Base-by-base conservation (phyloP, 345 rosid species). In the Triadica sebifera region DNA sequence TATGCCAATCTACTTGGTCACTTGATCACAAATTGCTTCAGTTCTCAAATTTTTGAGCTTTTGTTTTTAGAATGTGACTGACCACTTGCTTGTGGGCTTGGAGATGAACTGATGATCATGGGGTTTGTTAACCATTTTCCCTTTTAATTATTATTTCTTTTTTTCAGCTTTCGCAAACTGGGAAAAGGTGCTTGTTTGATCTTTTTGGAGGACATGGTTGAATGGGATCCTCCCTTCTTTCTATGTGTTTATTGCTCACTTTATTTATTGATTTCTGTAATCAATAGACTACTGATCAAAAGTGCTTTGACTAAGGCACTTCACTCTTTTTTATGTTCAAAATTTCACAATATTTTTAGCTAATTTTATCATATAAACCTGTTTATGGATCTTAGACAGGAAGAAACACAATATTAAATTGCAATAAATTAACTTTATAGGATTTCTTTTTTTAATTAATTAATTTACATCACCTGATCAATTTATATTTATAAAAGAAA, bases 1-100 rank as follows among this genome's bases (percentile, higher is more conserved):
- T 5, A 61, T 19, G 67, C 80, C 83, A 4, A 76, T 76, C 4
- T 80, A 80, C 53, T 60, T 80, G 65, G 80, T 80, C 46, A 76
- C 77, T 39, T 80, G 34, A 75, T 7, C 19, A 20, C 41, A 41
- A 29, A 72, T 20, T 49, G 39, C 5, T 67, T 49, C 56, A 50
- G 56, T 71, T 17, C 47, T 15, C 22, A 8, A 69, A 19, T 12
- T 12, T 3, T 47, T 39, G 0, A 37, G 41, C 12, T 41, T 22
- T 20, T 20, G 29, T 6, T 2, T 15, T 13, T 37, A 19, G 34
- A 17, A 20, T 24, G 51, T 41, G 24, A 37, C 49, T 45, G 58
- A 53, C 19, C 20, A n/a, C n/a, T 22, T 38, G 45, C 72, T 77
- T 37, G 69, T 19, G 66, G 45, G 6, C 3, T 19, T 64, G 68